phyloP scores from a whole-genome alignment of 1,284 basidiomycete genomes.

The Leccinum griseonigrum region DNA sequence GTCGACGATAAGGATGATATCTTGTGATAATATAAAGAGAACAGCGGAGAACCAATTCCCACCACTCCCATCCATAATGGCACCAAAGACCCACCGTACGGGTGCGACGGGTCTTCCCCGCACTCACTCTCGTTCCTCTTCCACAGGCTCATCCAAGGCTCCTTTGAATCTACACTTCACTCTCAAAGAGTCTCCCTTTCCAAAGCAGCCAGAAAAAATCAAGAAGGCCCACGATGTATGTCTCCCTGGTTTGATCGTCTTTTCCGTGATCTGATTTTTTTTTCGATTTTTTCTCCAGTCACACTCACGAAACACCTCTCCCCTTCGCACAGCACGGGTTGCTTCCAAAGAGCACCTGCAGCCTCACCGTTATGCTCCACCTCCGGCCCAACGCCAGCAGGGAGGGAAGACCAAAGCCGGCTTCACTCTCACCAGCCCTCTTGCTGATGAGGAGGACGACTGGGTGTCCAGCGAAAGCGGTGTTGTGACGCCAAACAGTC shows the following conservation, averaged over 20 bases:
- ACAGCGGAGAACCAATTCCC: constrained; percentile 34
- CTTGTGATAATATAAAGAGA: constrained; percentile 20
- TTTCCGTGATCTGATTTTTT: constrained; percentile 14
- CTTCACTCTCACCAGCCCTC: constrained; percentile 56
- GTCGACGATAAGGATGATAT: constrained; percentile 17
- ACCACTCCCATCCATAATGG: constrained; percentile 38
- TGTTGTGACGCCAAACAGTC: constrained; percentile 58
- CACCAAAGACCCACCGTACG: constrained; percentile 46
- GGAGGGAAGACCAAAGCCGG: constrained; percentile 47
- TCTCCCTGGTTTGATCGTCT: constrained; percentile 15
- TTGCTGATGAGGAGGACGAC: constrained; percentile 58
- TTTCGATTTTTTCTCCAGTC: constrained; percentile 19
- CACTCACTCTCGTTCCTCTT: constrained; percentile 61
- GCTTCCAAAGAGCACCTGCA: constrained; percentile 49
- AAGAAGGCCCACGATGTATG: constrained; percentile 54
- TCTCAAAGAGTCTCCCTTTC: constrained; percentile 51
- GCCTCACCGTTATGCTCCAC: constrained; percentile 35
- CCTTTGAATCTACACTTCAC: constrained; percentile 63
- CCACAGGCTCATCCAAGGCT: constrained; percentile 51
- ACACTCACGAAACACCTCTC: constrained; percentile 35
- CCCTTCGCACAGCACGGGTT: constrained; percentile 45
- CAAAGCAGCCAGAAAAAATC: constrained; percentile 46
- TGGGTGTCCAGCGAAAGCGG: constrained; percentile 77
- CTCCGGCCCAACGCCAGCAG: constrained; percentile 33
- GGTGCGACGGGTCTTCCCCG: constrained; percentile 44